Percentiles rank a stretch among this genome's conserved stretches.
These are phyloP conservation scores for Globisporangium acanthophoron DNA, from an alignment of 352 stramenopile species.

Conservation along the genomic window DNA sequence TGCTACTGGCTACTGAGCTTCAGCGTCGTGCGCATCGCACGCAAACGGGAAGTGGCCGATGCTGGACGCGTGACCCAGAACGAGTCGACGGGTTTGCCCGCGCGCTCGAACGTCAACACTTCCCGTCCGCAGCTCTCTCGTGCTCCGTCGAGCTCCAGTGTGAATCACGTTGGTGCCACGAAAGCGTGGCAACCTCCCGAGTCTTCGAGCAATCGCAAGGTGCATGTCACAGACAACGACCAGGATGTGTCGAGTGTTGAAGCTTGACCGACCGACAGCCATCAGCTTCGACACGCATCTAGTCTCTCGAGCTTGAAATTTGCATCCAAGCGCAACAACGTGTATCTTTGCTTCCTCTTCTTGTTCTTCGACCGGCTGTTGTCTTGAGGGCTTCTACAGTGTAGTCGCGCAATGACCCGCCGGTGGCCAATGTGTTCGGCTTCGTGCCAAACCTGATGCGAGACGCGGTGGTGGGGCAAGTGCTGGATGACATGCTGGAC, in stretches of 20 bases:
- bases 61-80: neutral
- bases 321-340: no score
- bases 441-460: no score
- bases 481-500: no score
- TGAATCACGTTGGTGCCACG: neutral
- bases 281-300: neutral
- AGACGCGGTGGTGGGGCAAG: no score
- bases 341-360: no score
- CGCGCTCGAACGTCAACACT: neutral
- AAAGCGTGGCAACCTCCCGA: neutral
- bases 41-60: neutral
- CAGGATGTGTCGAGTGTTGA: no score
- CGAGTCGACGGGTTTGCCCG: neutral
- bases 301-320: no score
- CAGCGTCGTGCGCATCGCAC: conserved; percentile 5
- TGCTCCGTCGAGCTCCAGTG: neutral
- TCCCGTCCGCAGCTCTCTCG: neutral
- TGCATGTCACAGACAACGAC: conserved; percentile 1
- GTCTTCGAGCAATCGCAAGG: neutral
- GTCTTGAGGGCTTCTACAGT: no score
- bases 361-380: no score
- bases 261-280: neutral
- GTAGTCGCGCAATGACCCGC: no score
- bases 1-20: conserved; percentile 49
- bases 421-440: no score